phyloP scores from a whole-genome alignment of 2,329 filamentous ascomycete genomes.

The Huntiella savannae region DNA sequence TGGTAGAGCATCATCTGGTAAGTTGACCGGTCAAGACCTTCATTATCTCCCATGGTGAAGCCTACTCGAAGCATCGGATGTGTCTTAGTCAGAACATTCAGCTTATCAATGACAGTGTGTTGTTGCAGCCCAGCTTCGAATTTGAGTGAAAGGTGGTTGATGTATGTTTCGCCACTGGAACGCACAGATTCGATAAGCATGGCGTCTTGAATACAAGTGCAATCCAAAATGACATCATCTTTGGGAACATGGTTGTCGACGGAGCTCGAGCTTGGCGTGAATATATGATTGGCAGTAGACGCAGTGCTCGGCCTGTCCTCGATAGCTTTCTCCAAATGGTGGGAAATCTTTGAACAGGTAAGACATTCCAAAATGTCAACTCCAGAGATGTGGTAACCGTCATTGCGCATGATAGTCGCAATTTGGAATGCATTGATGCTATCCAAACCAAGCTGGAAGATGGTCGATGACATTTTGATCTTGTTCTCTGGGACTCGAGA shows the following conservation, averaged over 20 bases:
- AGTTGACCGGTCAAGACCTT: neutral
- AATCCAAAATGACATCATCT: conserved; percentile 20
- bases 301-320: neutral
- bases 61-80: conserved; percentile 63
- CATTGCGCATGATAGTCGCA: conserved; percentile 43
- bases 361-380: conserved; percentile 47
- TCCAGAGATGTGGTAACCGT: conserved; percentile 40
- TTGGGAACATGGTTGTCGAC: neutral
- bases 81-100: conserved; percentile 30
- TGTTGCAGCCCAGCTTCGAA: conserved; percentile 24
- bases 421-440: conserved; percentile 77
- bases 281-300: neutral
- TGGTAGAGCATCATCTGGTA: conserved; percentile 7
- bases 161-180: conserved; percentile 49
- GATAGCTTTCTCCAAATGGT: neutral
- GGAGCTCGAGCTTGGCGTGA: conserved; percentile 6
- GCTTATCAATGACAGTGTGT: conserved; percentile 33
- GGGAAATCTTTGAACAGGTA: conserved; percentile 4
- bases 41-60: conserved; percentile 34
- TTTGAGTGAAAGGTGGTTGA: conserved; percentile 48
- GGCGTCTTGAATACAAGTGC: conserved; percentile 59
- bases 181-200: conserved; percentile 59
- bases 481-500: conserved; percentile 29
- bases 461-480: conserved; percentile 45
- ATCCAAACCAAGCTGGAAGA: conserved; percentile 78